These are phyloP conservation scores for Goniomonas avonlea DNA, from an alignment of 78 protist species.

Conservation along the genomic window DNA sequence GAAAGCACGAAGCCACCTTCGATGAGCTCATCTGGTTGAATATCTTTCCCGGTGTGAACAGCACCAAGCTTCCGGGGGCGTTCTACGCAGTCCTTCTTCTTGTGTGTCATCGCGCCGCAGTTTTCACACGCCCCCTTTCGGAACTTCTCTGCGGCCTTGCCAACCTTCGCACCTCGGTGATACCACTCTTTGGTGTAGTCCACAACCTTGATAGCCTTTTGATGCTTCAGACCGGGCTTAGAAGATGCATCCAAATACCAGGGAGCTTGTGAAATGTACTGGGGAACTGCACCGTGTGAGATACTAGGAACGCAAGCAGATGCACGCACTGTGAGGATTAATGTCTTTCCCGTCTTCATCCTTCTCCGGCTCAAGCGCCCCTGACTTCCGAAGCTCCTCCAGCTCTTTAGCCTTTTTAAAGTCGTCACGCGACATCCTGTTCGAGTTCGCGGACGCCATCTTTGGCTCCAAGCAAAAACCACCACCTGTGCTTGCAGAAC, in stretches of 20 bases:
- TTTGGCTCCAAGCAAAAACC: no score
- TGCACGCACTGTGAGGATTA: neutral
- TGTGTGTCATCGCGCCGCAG: conserved; percentile 96
- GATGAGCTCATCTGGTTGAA: conserved; percentile 71
- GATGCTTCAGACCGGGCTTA: conserved; percentile 68
- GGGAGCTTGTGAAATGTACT: conserved; percentile 74
- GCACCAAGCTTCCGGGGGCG: conserved; percentile 88
- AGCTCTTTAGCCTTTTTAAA: conserved; percentile 28
- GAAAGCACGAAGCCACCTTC: conserved; percentile 18
- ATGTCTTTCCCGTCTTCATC: conserved; percentile 40
- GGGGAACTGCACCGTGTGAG: conserved; percentile 79
- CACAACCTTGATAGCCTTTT: conserved; percentile 10
- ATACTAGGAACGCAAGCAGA: conserved; percentile 53
- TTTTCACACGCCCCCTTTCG: conserved; percentile 96
- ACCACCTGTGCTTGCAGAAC: no score
- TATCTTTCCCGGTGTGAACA: conserved; percentile 45
- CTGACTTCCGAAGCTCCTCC: conserved; percentile 65
- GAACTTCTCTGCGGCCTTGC: conserved; percentile 59
- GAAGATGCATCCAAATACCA: conserved; percentile 30
- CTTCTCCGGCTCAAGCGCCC: conserved; percentile 64
- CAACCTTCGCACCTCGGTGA: conserved; percentile 38
- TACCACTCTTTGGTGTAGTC: neutral
- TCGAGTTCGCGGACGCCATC: neutral
- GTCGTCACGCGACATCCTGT: neutral
- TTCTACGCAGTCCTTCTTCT: conserved; percentile 72